phyloP scores from a whole-genome alignment of 129 eudicot species.

The Flaveria brownii region DNA sequence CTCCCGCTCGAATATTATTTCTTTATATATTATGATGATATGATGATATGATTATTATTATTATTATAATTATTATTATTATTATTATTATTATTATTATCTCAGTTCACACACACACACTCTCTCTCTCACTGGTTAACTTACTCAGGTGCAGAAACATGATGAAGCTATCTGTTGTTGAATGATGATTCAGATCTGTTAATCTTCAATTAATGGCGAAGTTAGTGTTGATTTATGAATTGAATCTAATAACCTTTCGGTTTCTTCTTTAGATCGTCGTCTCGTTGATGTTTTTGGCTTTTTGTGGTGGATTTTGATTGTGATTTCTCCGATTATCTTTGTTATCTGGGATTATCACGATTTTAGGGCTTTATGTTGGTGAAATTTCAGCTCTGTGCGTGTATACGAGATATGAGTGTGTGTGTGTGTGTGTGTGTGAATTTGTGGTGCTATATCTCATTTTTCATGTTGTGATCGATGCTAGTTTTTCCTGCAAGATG shows the following conservation, averaged over 20 bases:
- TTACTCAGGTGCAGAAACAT: slow-evolving; percentile 22
- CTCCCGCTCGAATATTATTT: slow-evolving; percentile 25
- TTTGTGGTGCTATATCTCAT: neutral
- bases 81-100: neutral
- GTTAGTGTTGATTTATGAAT: slow-evolving; percentile 14
- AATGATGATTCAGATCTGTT: neutral
- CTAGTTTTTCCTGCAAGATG: too few relatives aligned
- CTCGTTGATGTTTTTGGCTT: neutral
- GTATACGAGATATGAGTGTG: neutral
- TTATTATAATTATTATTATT: too few relatives aligned
- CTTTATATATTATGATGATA: neutral
- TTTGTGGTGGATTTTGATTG: slow-evolving; percentile 23
- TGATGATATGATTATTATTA: too few relatives aligned
- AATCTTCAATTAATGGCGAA: slow-evolving; percentile 26
- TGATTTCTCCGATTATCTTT: neutral
- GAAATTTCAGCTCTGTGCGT: slow-evolving; percentile 4
- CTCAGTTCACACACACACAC: neutral
- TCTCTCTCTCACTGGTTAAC: slow-evolving; percentile 14
- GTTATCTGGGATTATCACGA: neutral
- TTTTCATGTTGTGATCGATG: too few relatives aligned
- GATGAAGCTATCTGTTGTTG: slow-evolving; percentile 19
- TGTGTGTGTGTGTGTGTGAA: neutral
- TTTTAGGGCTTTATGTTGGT: neutral
- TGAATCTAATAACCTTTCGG: neutral
- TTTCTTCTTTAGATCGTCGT: neutral